Percentiles rank a stretch among this genome's conserved stretches.
phyloP scores from a whole-genome alignment of 2,329 filamentous ascomycete genomes.

The Cordyceps pruinosa region DNA sequence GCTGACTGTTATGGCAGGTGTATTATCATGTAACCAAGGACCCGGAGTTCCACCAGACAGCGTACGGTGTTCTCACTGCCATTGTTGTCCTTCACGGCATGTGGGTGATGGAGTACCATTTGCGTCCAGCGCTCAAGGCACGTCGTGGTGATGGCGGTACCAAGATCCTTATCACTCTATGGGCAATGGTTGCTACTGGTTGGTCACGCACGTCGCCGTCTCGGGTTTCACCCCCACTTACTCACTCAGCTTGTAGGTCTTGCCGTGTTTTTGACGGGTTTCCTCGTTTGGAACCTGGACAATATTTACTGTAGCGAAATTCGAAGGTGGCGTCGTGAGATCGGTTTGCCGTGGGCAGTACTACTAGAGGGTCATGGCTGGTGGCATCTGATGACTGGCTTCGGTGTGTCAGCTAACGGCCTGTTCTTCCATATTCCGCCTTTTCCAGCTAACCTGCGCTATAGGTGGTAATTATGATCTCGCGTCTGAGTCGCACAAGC shows the following conservation, averaged over 20 bases:
- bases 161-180: constrained; percentile 55
- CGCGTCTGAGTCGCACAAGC: background rate
- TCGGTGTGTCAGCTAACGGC: constrained; percentile 38
- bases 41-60: constrained; percentile 74
- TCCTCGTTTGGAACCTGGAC: constrained; percentile 71
- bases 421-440: constrained; percentile 11
- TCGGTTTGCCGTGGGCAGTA: constrained; percentile 75
- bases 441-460: constrained; percentile 17
- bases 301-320: constrained; percentile 66
- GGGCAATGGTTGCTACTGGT: constrained; percentile 60
- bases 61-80: constrained; percentile 65
- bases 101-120: constrained; percentile 58
- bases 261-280: constrained; percentile 65
- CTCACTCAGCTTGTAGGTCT: constrained; percentile 28
- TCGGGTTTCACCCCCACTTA: background rate
- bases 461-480: constrained; percentile 19
- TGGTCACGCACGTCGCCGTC: constrained; percentile 13
- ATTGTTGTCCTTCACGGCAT: constrained; percentile 66
- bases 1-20: constrained; percentile 22
- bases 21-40: constrained; percentile 76
- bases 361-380: constrained; percentile 53
- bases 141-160: constrained; percentile 44
- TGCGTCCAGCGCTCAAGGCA: constrained; percentile 39
- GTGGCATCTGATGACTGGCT: constrained; percentile 75
- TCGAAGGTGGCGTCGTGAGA: constrained; percentile 55